A percentile compares a stretch with the other conserved stretches of the same genome.
Conservation (phyloP, 2,329 filamentous ascomycete genomes). For the Corinectria fuckeliana region DNA sequence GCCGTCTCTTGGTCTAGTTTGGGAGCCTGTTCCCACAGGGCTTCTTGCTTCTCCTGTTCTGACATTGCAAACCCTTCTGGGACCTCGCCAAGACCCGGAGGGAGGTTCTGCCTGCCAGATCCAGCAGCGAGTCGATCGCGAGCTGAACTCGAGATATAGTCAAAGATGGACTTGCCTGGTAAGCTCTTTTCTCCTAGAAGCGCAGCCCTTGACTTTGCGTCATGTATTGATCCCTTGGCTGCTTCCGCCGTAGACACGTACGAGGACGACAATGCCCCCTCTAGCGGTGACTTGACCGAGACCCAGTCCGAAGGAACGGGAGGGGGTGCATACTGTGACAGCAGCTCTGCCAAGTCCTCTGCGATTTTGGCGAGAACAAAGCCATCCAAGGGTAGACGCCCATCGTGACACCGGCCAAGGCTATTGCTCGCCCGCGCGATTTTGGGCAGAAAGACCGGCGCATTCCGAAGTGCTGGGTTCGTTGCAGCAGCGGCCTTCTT, state of each 20-base stretch:
- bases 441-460: constrained; percentile 79
- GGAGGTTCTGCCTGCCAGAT: constrained; percentile 79
- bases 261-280: constrained; percentile 7
- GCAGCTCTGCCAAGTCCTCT: constrained; percentile 43
- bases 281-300: constrained; percentile 56
- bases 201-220: constrained; percentile 77
- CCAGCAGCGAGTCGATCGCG: constrained; percentile 78
- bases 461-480: constrained; percentile 70
- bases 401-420: constrained; percentile 77
- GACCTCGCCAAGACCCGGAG: constrained; percentile 77
- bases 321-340: constrained; percentile 65
- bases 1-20: constrained; percentile 71
- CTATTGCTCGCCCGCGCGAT: constrained; percentile 38
- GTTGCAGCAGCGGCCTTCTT: constrained; percentile 54
- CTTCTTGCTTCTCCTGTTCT: constrained; percentile 66
- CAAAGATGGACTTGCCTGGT: constrained; percentile 93
- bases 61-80: constrained; percentile 69
- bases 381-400: constrained; percentile 77
- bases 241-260: constrained; percentile 77
- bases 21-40: constrained; percentile 65
- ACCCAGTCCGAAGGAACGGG: constrained; percentile 77
- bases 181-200: constrained; percentile 79
- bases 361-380: constrained; percentile 72
- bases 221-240: constrained; percentile 76
- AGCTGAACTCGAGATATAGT: constrained; percentile 81